Percentiles rank a stretch among this genome's conserved stretches.
These are phyloP conservation scores for Phytophthora citricola DNA, from an alignment of 352 stramenopile species.

Conservation along the genomic window DNA sequence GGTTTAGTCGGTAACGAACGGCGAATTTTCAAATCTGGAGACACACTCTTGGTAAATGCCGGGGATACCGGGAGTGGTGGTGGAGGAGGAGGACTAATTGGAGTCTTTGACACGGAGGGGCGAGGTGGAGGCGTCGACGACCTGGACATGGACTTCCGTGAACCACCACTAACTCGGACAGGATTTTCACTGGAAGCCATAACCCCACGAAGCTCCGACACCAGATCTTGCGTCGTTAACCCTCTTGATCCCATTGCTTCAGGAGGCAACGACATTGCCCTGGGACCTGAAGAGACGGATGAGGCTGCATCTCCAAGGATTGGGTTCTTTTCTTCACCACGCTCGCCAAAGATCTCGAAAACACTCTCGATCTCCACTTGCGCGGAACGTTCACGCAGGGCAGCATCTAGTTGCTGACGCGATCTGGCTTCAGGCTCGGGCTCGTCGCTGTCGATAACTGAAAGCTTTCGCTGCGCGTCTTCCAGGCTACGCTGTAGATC, in stretches of 20 bases:
- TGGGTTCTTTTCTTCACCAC: conserved; percentile 24
- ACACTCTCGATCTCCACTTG: conserved; percentile 61
- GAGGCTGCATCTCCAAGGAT: conserved; percentile 19
- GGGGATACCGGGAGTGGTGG: conserved; percentile 10
- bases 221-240: conserved; percentile 57
- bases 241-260: conserved; percentile 15
- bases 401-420: conserved; percentile 37
- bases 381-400: conserved; percentile 47
- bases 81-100: conserved; percentile 24
- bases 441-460: conserved; percentile 62
- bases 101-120: conserved; percentile 14
- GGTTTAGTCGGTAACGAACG: conserved; percentile 14
- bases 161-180: conserved; percentile 30
- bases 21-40: conserved; percentile 12
- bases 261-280: conserved; percentile 28
- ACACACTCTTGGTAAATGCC: conserved; percentile 14
- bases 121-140: conserved; percentile 26
- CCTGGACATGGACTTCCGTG: conserved; percentile 39
- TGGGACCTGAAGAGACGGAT: conserved; percentile 17
- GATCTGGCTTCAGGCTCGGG: conserved; percentile 49
- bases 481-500: conserved; percentile 65
- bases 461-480: conserved; percentile 69
- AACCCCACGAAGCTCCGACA: conserved; percentile 64
- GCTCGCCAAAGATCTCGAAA: conserved; percentile 52
- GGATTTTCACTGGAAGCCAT: conserved; percentile 74